Percentiles rank a stretch among this genome's conserved stretches.
phyloP scores from a whole-genome alignment of 208 protist species.

The Angomonas deanei region DNA sequence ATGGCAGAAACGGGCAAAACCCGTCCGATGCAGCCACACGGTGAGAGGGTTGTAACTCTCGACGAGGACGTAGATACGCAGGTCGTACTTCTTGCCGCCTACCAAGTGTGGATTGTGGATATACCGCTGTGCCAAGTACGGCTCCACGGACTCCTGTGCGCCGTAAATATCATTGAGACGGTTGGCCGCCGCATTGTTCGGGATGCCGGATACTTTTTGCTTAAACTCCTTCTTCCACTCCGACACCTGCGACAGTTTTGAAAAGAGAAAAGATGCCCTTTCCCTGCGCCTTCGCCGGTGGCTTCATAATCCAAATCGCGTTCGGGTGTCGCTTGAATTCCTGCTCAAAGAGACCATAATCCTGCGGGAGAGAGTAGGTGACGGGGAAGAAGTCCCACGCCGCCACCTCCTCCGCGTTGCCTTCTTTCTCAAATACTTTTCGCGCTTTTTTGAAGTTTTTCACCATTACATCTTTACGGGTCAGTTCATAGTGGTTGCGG shows the following conservation, averaged over 20 bases:
- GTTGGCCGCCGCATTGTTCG: neutral
- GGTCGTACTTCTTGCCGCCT: conserved; percentile 93
- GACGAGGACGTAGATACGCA: conserved; percentile 91
- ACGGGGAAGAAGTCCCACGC: conserved; percentile 93
- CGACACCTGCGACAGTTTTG: conserved; percentile 92
- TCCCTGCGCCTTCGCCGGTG: conserved; percentile 93
- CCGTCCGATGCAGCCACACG: conserved; percentile 89
- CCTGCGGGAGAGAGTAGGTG: conserved; percentile 92
- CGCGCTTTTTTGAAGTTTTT: conserved; percentile 94
- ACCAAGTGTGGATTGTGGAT: conserved; percentile 89
- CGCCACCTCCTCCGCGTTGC: conserved; percentile 68
- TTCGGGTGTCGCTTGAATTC: conserved; percentile 91
- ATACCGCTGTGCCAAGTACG: conserved; percentile 88
- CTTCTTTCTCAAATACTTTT: conserved; percentile 83
- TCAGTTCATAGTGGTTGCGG: conserved; percentile 96
- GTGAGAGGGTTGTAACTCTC: conserved; percentile 82
- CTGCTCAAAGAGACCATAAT: conserved; percentile 94
- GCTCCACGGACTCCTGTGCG: conserved; percentile 52
- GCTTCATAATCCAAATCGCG: conserved; percentile 96
- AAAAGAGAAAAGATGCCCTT: conserved; percentile 97
- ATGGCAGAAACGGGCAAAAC: conserved; percentile 90
- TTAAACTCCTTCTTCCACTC: conserved; percentile 91
- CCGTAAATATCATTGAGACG: conserved; percentile 16
- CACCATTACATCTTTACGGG: conserved; percentile 94
- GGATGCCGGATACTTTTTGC: conserved; percentile 25